Conservation (phyloP, 768 basidiomycete species). For the Phanerochaete carnosa region DNA sequence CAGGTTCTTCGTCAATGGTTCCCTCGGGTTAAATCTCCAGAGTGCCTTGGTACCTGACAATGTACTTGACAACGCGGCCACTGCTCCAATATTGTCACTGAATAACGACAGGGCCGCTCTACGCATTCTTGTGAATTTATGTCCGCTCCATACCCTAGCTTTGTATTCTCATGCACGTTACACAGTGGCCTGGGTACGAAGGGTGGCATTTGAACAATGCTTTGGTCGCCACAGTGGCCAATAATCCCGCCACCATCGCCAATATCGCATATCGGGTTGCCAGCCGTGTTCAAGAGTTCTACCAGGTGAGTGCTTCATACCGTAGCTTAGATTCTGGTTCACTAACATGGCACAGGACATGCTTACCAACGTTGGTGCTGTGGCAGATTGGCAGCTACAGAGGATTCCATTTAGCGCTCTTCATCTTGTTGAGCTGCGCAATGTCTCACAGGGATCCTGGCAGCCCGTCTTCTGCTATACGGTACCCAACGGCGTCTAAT, state of each 20-base stretch:
- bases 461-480: constrained; percentile 9
- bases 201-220: background rate
- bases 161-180: background rate
- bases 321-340: background rate
- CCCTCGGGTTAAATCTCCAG: background rate
- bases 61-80: background rate
- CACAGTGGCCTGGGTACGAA: constrained; percentile 6
- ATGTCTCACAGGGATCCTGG: constrained; percentile 11
- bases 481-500: too few species aligned
- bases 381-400: background rate
- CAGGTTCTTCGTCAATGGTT: background rate
- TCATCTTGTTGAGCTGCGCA: constrained; percentile 9
- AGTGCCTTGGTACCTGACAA: background rate
- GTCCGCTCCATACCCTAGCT: background rate
- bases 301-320: background rate
- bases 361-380: background rate
- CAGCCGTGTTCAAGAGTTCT: background rate
- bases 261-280: background rate
- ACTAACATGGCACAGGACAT: background rate
- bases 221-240: background rate
- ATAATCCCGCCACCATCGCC: background rate
- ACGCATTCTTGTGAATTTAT: background rate
- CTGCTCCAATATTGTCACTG: background rate
- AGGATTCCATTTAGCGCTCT: constrained; percentile 1
- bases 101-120: background rate